These are phyloP conservation scores for Sphaerulina vaccinii DNA, from an alignment of 2,329 filamentous ascomycete species.

Conservation along the genomic window DNA sequence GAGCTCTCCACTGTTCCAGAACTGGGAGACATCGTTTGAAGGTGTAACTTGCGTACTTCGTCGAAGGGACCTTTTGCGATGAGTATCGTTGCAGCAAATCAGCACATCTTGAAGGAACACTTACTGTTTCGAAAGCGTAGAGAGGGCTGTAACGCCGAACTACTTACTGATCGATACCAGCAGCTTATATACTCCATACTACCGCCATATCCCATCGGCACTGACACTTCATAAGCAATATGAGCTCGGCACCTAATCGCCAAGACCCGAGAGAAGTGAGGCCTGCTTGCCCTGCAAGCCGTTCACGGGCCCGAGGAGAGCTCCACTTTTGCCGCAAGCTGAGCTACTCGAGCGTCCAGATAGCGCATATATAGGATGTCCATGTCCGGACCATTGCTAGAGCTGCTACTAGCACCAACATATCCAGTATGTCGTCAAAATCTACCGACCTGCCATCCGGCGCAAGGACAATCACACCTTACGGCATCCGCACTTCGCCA, in stretches of 20 bases:
- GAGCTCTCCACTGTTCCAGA: too few species aligned
- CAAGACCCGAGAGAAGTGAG: slow-evolving; percentile 8
- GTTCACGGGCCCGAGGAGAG: slow-evolving; percentile 1
- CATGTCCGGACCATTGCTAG: neutral
- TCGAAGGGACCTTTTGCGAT: too few species aligned
- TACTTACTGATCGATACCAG: too few species aligned
- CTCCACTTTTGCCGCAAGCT: slow-evolving; percentile 6
- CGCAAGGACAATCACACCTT: slow-evolving; percentile 13
- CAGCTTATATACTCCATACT: neutral
- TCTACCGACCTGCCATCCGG: neutral
- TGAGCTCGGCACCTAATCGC: too few species aligned
- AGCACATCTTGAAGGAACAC: too few species aligned
- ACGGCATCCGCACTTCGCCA: slow-evolving; percentile 22
- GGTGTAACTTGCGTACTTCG: too few species aligned
- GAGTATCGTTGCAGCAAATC: too few species aligned
- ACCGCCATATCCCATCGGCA: neutral
- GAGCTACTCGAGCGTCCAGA: too few species aligned
- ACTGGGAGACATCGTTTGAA: too few species aligned
- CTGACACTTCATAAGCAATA: too few species aligned
- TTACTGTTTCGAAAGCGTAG: too few species aligned
- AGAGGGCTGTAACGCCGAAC: too few species aligned
- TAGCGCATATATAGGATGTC: neutral
- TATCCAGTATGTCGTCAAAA: neutral
- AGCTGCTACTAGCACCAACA: neutral
- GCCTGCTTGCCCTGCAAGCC: neutral